Percentiles rank a stretch among this genome's conserved stretches.
Conservation (phyloP, 164 flowering plant genomes). For the Taxillus chinensis region DNA sequence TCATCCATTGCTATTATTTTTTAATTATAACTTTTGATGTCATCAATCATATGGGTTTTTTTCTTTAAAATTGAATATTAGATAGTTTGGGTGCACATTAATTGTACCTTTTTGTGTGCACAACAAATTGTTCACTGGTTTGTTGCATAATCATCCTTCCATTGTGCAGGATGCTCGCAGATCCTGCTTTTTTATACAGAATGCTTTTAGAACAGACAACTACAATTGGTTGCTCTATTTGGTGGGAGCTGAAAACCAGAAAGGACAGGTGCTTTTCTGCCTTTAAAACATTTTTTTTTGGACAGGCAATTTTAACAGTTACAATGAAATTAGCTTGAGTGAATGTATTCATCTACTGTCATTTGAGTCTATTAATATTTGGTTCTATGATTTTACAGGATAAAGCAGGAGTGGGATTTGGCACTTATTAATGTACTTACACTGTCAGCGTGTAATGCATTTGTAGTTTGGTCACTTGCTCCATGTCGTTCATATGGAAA, state of each 20-base stretch:
- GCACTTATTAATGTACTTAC: conserved; percentile 91
- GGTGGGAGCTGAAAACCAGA: conserved; percentile 89
- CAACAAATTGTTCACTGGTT: not conserved
- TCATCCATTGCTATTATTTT: too few species aligned
- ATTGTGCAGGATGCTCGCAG: conserved; percentile 84
- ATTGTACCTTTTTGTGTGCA: not conserved
- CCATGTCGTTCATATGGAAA: conserved; percentile 97
- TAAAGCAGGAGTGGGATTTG: conserved; percentile 96
- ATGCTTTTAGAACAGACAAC: conserved; percentile 74
- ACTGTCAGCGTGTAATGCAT: conserved; percentile 70
- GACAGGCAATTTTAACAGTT: too few species aligned
- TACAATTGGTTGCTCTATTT: conserved; percentile 77
- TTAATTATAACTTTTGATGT: too few species aligned
- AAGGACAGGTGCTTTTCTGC: conserved; percentile 50
- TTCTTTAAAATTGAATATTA: not conserved
- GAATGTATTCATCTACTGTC: not conserved
- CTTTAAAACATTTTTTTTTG: too few species aligned
- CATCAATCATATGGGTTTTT: too few species aligned
- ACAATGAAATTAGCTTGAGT: too few species aligned
- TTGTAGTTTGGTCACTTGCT: conserved; percentile 94
- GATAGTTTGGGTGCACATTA: not conserved
- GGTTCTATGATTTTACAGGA: conserved; percentile 27
- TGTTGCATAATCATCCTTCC: conserved; percentile 4
- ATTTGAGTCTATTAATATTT: not conserved
- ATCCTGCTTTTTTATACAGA: conserved; percentile 74